Conservation (phyloP, 129 eudicot genomes). For the Glebionis coronaria region DNA sequence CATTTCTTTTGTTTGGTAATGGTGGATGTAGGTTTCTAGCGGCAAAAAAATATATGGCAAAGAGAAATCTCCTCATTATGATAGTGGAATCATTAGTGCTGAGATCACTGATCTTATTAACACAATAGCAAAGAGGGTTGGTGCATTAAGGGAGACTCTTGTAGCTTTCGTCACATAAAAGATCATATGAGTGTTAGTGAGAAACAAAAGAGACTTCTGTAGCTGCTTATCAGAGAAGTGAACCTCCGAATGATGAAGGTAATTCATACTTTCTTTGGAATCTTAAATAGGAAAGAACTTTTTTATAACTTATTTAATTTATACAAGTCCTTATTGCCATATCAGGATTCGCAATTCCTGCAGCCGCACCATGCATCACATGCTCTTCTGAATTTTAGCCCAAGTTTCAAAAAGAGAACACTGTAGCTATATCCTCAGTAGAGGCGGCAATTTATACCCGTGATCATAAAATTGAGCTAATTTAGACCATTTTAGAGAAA, state of each 20-base stretch:
- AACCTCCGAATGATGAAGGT: constrained; percentile 45
- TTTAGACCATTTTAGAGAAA: no score
- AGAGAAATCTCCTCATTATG: no score
- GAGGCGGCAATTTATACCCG: no score
- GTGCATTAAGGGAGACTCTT: constrained; percentile 83
- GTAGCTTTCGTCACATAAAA: constrained; percentile 73
- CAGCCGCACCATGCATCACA: constrained; percentile 12
- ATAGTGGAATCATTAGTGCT: no score
- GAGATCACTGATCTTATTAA: no score
- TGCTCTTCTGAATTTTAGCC: constrained; percentile 25
- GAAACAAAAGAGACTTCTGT: constrained; percentile 34
- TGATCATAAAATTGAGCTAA: no score
- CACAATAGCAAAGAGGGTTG: no score
- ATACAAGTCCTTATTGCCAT: constrained; percentile 30
- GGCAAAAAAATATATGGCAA: no score
- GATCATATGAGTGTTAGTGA: constrained; percentile 27
- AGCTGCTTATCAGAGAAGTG: constrained; percentile 34
- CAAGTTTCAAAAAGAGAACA: constrained; percentile 28
- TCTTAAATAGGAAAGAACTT: not conserved
- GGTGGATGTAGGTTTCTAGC: no score
- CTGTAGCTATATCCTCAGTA: not conserved
- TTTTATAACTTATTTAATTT: constrained; percentile 6
- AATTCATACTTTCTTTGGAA: constrained; percentile 21
- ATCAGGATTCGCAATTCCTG: constrained; percentile 27
- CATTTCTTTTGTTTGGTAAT: no score